Percentiles rank a stretch among this genome's conserved stretches.
phyloP scores from a whole-genome alignment of 2,329 filamentous ascomycete genomes.

The Fusarium sp. region DNA sequence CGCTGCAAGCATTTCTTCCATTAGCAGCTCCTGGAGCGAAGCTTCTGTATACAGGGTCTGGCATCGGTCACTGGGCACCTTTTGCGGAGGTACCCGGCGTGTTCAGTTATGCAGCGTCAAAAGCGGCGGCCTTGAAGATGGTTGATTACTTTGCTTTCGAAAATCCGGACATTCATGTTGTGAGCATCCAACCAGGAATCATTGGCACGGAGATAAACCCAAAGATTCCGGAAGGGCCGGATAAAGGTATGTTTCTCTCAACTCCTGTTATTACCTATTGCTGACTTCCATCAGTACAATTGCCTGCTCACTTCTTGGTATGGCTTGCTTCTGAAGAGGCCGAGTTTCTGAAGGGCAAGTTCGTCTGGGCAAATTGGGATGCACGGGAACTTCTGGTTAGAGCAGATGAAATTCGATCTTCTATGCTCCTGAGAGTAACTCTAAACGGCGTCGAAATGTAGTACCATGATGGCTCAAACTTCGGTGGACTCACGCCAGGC shows the following conservation, averaged over 20 bases:
- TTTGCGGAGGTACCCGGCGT: slow-evolving; percentile 13
- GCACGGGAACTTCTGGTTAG: not conserved
- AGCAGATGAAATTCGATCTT: not conserved
- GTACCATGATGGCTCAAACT: too few relatives aligned
- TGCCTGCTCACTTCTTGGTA: not conserved
- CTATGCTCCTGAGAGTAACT: not conserved
- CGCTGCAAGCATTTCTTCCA: slow-evolving; percentile 44
- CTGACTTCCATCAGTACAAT: too few relatives aligned
- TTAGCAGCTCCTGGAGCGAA: slow-evolving; percentile 30
- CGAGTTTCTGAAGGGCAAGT: not conserved
- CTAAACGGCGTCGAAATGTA: too few relatives aligned
- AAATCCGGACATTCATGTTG: slow-evolving; percentile 56
- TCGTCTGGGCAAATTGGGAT: slow-evolving; percentile 14
- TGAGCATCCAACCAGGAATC: slow-evolving; percentile 59
- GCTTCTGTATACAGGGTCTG: slow-evolving; percentile 44
- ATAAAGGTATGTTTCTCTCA: not conserved
- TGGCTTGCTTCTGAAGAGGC: not conserved
- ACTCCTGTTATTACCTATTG: too few relatives aligned
- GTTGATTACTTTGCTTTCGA: slow-evolving; percentile 54
- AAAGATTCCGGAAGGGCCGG: not conserved
- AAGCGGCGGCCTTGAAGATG: slow-evolving; percentile 55
- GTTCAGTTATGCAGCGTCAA: slow-evolving; percentile 53
- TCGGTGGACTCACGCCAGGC: too few relatives aligned
- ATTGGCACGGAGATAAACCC: slow-evolving; percentile 55
- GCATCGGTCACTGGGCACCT: slow-evolving; percentile 43